phyloP scores from a whole-genome alignment of 257 asterid genomes.

The Petunia secreta region DNA sequence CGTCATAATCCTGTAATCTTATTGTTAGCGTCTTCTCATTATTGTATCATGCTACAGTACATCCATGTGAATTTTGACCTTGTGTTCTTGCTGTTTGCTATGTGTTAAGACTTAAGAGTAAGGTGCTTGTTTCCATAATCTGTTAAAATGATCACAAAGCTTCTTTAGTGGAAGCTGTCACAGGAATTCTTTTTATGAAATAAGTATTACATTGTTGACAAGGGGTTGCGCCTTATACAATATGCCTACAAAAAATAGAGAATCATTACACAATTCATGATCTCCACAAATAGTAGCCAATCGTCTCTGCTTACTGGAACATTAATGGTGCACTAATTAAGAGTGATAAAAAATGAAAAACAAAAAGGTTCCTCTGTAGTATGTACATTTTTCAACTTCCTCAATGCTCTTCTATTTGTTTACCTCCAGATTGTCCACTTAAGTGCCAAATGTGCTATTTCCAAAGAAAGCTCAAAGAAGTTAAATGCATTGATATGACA shows the following conservation, averaged over 20 bases:
- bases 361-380: background rate
- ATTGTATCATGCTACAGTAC: conserved; percentile 1
- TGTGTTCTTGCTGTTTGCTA: background rate
- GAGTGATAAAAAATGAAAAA: background rate
- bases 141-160: background rate
- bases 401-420: background rate
- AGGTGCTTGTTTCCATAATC: conserved; percentile 6
- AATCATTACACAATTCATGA: background rate
- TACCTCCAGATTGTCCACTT: background rate
- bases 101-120: background rate
- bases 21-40: background rate
- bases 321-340: background rate
- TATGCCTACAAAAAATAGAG: background rate
- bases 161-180: too few species aligned
- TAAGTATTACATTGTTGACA: background rate
- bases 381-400: background rate
- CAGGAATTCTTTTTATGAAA: background rate
- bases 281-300: conserved; percentile 15
- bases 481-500: conserved; percentile 11
- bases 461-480: background rate
- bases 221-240: background rate
- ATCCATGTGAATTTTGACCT: background rate
- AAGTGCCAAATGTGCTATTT: background rate
- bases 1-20: background rate
- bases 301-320: background rate